phyloP scores from a whole-genome alignment of 768 basidiomycete genomes.

The Tulasnella sp. region DNA sequence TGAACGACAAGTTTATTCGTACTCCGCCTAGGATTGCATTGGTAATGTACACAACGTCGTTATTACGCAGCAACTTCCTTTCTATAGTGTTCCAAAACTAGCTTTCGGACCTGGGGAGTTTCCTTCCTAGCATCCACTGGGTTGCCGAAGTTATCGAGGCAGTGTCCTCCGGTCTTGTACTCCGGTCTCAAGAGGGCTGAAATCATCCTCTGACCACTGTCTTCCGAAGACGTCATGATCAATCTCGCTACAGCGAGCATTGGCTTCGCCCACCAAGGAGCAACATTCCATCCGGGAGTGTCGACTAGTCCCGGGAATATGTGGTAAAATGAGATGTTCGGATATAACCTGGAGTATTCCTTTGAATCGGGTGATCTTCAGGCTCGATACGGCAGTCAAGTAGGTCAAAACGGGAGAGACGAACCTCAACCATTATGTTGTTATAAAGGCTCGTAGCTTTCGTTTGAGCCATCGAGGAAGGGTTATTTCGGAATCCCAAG shows the following conservation, averaged over 20 bases:
- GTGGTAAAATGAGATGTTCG: not conserved
- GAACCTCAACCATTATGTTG: conserved; percentile 11
- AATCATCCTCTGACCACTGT: not conserved
- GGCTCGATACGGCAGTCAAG: not conserved
- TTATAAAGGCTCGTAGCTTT: not conserved
- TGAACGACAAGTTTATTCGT: not conserved
- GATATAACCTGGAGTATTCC: not conserved
- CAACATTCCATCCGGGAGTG: not conserved
- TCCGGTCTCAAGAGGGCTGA: not conserved
- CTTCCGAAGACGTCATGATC: not conserved
- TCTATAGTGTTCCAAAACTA: not conserved
- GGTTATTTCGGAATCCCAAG: no score
- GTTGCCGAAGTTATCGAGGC: not conserved
- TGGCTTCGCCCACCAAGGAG: not conserved
- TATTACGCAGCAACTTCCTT: not conserved
- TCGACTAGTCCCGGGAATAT: not conserved
- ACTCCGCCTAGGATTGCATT: not conserved
- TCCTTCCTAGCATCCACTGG: not conserved
- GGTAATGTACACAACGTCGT: not conserved
- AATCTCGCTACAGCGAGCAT: not conserved
- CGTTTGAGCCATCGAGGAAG: not conserved
- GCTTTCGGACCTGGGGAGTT: not conserved
- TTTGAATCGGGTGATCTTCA: not conserved
- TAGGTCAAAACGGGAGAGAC: not conserved
- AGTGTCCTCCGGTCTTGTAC: not conserved